Conservation (phyloP, 2,329 filamentous ascomycete genomes). For the Exophiala sp. region DNA sequence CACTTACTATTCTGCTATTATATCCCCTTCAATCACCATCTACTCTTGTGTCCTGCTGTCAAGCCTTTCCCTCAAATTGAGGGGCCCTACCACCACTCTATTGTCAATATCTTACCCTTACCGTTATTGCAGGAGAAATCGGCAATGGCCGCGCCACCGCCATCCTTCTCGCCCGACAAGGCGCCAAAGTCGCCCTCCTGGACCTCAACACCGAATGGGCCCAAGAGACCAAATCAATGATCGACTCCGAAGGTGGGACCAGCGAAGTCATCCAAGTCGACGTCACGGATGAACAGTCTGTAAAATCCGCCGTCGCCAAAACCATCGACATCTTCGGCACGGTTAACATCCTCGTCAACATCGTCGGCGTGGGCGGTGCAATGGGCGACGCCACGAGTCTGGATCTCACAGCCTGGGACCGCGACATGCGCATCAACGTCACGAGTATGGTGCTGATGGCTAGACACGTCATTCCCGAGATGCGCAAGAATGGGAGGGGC, state of each 20-base stretch:
- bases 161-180: slow-evolving; percentile 8
- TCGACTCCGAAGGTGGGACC: slow-evolving; percentile 2
- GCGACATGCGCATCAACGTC: slow-evolving; percentile 35
- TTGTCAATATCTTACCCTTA: background rate
- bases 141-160: slow-evolving; percentile 13
- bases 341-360: slow-evolving; percentile 15
- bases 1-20: background rate
- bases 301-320: slow-evolving; percentile 2
- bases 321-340: slow-evolving; percentile 11
- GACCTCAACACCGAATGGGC: slow-evolving; percentile 8
- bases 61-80: too few species aligned
- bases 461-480: slow-evolving; percentile 33
- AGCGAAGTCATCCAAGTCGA: slow-evolving; percentile 1
- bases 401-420: slow-evolving; percentile 33
- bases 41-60: too few species aligned
- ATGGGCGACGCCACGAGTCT: slow-evolving; percentile 32
- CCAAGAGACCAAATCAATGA: slow-evolving; percentile 8
- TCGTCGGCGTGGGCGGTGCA: slow-evolving; percentile 36
- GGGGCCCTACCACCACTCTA: too few species aligned
- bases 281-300: slow-evolving; percentile 7
- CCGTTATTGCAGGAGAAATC: background rate
- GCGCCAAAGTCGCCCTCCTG: slow-evolving; percentile 10
- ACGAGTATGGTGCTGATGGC: slow-evolving; percentile 38
- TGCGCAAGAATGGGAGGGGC: slow-evolving; percentile 35
- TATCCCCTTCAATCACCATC: too few species aligned